Percentiles rank a stretch among this genome's conserved stretches.
phyloP scores from a whole-genome alignment of 495 filamentous ascomycete species.

The Podospora comata region DNA sequence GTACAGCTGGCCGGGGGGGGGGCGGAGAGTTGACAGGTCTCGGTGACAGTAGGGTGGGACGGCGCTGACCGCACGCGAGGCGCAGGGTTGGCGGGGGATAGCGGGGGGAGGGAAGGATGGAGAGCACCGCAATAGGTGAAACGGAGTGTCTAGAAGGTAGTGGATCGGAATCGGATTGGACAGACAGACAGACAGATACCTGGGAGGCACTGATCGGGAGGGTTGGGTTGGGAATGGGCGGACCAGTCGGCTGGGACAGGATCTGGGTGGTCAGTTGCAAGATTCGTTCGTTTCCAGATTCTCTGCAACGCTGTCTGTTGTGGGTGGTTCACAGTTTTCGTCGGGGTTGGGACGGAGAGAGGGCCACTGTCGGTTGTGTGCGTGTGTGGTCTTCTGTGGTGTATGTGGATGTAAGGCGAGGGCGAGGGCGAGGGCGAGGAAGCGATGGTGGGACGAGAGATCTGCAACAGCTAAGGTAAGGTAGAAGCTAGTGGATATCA shows the following conservation, averaged over 20 bases:
- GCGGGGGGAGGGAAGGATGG: not conserved
- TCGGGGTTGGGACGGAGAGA: not conserved
- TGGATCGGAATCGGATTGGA: not conserved
- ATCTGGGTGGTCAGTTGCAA: not conserved
- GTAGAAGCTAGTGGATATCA: conserved; percentile 7
- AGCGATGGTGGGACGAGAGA: conserved; percentile 12
- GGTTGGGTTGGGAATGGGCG: conserved; percentile 3
- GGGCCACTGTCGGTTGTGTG: not conserved
- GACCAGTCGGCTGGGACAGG: not conserved
- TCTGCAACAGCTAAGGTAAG: not conserved
- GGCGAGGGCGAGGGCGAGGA: conserved; percentile 6
- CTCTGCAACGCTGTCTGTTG: conserved; percentile 9
- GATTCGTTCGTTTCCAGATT: not conserved
- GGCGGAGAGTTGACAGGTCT: not conserved
- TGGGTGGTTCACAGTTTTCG: not conserved
- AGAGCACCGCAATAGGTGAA: not conserved
- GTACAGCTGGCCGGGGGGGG: not conserved
- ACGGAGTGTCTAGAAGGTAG: not conserved
- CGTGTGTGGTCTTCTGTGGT: not conserved
- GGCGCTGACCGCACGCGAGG: not conserved
- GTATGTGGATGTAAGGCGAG: not conserved
- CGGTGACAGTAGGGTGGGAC: not conserved
- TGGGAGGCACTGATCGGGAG: not conserved
- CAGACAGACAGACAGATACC: not conserved
- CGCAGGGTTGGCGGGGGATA: not conserved